phyloP scores from a whole-genome alignment of 1,139 yeast species.

The Candida labiduridarum region DNA sequence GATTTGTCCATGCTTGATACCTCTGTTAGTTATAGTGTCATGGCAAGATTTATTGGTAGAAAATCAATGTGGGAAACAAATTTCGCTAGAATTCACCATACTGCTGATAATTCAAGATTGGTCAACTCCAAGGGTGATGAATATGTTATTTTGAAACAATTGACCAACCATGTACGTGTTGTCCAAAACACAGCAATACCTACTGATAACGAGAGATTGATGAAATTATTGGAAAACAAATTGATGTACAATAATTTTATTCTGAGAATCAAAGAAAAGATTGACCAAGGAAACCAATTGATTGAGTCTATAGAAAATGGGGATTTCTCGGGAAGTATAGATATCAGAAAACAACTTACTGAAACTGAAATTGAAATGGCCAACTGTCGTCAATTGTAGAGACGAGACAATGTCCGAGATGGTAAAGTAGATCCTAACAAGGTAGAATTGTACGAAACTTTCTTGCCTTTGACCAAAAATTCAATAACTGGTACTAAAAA shows the following conservation, averaged over 20 bases:
- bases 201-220: constrained; percentile 17
- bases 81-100: constrained; percentile 17
- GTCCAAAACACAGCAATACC: constrained; percentile 23
- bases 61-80: constrained; percentile 23
- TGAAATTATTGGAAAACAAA: constrained; percentile 22
- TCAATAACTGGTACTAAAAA: constrained; percentile 18
- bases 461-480: constrained; percentile 18
- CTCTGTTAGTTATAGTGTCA: constrained; percentile 38
- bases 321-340: constrained; percentile 18
- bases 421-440: constrained; percentile 13
- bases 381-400: constrained; percentile 24
- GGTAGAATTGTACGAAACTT: constrained; percentile 17
- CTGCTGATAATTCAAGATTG: constrained; percentile 26
- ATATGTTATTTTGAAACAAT: constrained; percentile 42
- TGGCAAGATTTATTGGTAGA: constrained; percentile 45
- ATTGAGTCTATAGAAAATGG: constrained; percentile 21
- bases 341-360: constrained; percentile 18
- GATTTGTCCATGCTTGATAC: constrained; percentile 32
- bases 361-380: constrained; percentile 22
- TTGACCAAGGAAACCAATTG: constrained; percentile 25
- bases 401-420: constrained; percentile 14
- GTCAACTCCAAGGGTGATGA: constrained; percentile 45
- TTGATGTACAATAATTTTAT: constrained; percentile 30
- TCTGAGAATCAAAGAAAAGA: constrained; percentile 30
- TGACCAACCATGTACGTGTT: constrained; percentile 31